A percentile compares a stretch with the other conserved stretches of the same genome.
phyloP scores from a whole-genome alignment of 768 basidiomycete species.

The Suillus alpinus region DNA sequence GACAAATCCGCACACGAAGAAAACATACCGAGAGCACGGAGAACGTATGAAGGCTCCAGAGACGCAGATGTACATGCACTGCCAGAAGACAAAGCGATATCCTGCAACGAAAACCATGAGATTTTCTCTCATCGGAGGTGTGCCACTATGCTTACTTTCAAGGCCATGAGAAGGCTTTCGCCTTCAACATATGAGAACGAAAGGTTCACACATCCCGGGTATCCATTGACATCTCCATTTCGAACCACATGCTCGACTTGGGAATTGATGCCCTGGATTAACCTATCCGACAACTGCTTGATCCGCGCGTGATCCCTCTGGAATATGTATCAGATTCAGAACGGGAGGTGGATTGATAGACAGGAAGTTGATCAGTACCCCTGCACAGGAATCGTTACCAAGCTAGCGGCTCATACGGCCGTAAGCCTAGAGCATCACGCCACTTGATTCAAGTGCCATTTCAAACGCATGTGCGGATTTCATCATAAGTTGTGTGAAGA shows the following conservation, averaged over 20 bases:
- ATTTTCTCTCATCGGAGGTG: not conserved
- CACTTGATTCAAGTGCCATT: conserved; percentile 44
- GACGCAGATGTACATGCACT: conserved; percentile 99
- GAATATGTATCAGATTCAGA: conserved; percentile 2
- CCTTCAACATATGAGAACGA: conserved; percentile 97
- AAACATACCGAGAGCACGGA: conserved; percentile 80
- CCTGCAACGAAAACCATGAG: conserved; percentile 43
- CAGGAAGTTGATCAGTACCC: conserved; percentile 71
- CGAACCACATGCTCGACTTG: conserved; percentile 89
- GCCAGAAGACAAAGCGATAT: conserved; percentile 95
- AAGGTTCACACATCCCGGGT: conserved; percentile 94
- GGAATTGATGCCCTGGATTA: conserved; percentile 77
- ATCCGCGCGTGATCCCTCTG: conserved; percentile 82
- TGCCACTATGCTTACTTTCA: conserved; percentile 61
- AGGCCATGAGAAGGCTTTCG: conserved; percentile 94
- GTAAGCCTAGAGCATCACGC: conserved; percentile 20
- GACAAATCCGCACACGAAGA: not conserved
- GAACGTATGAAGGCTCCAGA: conserved; percentile 95
- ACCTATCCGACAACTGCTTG: conserved; percentile 70
- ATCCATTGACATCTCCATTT: conserved; percentile 90
- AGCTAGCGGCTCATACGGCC: conserved; percentile 40
- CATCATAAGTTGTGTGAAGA: conserved; percentile 36
- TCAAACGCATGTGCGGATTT: conserved; percentile 39
- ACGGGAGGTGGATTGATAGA: conserved; percentile 4
- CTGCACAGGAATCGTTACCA: conserved; percentile 77